Base-by-base conservation (phyloP, 1,139 yeast genomes). In the Pichia sorboxylosa region DNA sequence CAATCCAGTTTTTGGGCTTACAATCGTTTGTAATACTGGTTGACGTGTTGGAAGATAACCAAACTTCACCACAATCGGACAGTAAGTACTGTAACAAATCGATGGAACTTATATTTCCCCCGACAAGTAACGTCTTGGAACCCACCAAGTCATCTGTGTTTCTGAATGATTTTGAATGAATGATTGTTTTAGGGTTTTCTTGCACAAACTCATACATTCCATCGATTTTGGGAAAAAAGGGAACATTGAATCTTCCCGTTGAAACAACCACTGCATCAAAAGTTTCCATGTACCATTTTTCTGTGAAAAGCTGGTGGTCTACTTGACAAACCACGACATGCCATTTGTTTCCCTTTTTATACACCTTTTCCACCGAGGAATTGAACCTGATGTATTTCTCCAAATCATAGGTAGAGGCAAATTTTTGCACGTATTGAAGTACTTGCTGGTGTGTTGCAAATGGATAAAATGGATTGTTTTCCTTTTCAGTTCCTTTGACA, bases 21-120 rank as follows among this genome's bases (percentile, higher is more conserved):
- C n/a, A n/a, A n/a, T 22, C 20, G 5, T 29, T 4, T 7, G 28
- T 2, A 13, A 10, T 5, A 10, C 9, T 6, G 13, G 30, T 13
- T 9, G 6, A 13, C 4, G 31, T 24, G n/a, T 34, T 30, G 2
- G 34, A 24, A 3, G 34, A 30, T 17, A 33, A 16, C 28, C 30
- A 30, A n/a, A 33, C 32, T n/a, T 33, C 36, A 23, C 24, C 29
- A 57, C 55, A 27, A 6, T 57, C 49, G 1, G 72, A 69, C n/a
- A 57, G 51, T 9, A 67, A 47, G 38, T 71, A 69, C 42, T 71
- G 76, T 13, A 68, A 49, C 8, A 69, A 46, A 45, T 71, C 73
- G 21, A 66, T 55, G 2, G 75, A 66, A 45, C 70, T 63, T 26
- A 70, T 54, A 31, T 69, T 59, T 2, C 69, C 66, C 5, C 77